phyloP scores from a whole-genome alignment of 805 yeast species.

The Clavispora phyllophila region DNA sequence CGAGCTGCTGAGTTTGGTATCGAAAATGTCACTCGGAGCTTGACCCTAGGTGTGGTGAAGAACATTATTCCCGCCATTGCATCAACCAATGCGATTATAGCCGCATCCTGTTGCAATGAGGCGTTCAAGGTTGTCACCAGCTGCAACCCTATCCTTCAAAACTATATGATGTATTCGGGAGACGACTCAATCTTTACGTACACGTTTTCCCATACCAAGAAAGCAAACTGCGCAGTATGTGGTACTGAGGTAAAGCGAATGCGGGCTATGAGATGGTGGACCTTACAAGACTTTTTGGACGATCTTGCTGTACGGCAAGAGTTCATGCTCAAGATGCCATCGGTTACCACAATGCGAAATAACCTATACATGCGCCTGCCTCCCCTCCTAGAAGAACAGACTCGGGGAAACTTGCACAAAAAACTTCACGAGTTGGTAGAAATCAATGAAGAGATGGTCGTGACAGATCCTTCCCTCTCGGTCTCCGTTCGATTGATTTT shows the following conservation, averaged over 20 bases:
- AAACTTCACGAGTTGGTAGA: conserved; percentile 33
- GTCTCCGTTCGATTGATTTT: conserved; percentile 29
- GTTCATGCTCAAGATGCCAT: conserved; percentile 37
- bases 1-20: conserved; percentile 68
- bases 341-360: conserved; percentile 36
- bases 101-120: conserved; percentile 85
- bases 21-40: conserved; percentile 64
- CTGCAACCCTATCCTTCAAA: conserved; percentile 59
- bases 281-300: conserved; percentile 33
- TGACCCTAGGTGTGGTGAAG: conserved; percentile 84
- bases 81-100: conserved; percentile 87
- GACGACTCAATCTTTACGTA: conserved; percentile 72
- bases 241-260: conserved; percentile 38
- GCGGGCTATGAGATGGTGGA: conserved; percentile 25
- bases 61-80: conserved; percentile 93
- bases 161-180: conserved; percentile 86
- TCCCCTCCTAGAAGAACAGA: conserved; percentile 38
- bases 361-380: conserved; percentile 47
- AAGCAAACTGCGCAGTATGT: conserved; percentile 72
- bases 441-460: conserved; percentile 44
- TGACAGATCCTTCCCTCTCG: conserved; percentile 51
- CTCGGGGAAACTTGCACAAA: conserved; percentile 39
- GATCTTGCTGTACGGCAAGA: conserved; percentile 27
- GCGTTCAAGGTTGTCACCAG: conserved; percentile 74
- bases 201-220: conserved; percentile 58